A percentile compares a stretch with the other conserved stretches of the same genome.
phyloP scores from a whole-genome alignment of 2,329 filamentous ascomycete species.

The Ophiosphaerella narmari region DNA sequence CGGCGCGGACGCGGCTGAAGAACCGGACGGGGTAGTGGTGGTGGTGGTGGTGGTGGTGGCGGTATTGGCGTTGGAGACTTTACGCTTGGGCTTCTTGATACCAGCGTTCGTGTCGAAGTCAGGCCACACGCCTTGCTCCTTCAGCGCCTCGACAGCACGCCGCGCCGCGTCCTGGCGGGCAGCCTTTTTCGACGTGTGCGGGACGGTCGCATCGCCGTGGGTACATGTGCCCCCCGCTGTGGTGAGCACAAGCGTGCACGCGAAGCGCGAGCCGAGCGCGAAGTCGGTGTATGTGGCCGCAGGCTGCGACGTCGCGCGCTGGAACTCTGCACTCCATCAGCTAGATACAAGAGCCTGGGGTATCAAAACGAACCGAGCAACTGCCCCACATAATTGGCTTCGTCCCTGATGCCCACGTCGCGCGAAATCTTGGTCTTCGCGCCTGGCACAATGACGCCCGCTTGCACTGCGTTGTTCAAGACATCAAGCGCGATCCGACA shows the following conservation, averaged over 20 bases:
- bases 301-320: conserved; percentile 24
- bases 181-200: conserved; percentile 48
- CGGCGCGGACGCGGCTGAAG: background rate
- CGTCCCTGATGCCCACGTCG: too few species aligned
- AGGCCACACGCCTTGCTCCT: conserved; percentile 40
- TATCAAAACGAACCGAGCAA: conserved; percentile 42
- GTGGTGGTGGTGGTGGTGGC: background rate
- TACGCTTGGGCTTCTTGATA: conserved; percentile 37
- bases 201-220: conserved; percentile 43
- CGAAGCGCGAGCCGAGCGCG: conserved; percentile 34
- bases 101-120: conserved; percentile 19
- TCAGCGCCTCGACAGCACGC: conserved; percentile 49
- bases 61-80: background rate
- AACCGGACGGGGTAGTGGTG: background rate
- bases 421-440: too few species aligned
- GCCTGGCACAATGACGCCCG: too few species aligned
- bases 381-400: conserved; percentile 42
- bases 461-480: conserved; percentile 24
- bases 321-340: conserved; percentile 32
- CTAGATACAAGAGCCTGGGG: background rate
- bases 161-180: conserved; percentile 49
- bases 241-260: conserved; percentile 21
- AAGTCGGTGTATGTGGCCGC: conserved; percentile 47
- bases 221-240: background rate
- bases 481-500: conserved; percentile 38